Base-by-base conservation (phyloP, 1,284 basidiomycete species). In the Ustilago shanxiensis region DNA sequence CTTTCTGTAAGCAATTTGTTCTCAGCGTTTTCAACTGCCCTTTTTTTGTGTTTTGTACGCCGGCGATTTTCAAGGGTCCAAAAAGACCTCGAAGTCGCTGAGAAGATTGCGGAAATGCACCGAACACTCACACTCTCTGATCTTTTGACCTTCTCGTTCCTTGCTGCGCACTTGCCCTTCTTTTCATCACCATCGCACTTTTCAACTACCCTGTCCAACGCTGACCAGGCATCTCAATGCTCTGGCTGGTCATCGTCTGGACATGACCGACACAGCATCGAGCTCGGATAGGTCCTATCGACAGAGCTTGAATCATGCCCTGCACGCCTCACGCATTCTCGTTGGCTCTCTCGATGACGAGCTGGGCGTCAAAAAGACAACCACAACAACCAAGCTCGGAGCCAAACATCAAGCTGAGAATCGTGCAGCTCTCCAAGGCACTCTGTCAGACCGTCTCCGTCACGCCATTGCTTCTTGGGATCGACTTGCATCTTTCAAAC, bases 241-340 rank as follows among this genome's bases (percentile, higher is more conserved):
- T 9, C 61, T 45, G 51, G 22, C 11, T 16, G n/a, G 33, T 1
- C n/a, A 28, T 20, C 20, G 10, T 14, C 10, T 29, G 57, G 33
- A 26, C 56, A 72, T 72, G 70, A 56, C 60, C 52, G 52, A 66
- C 33, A 39, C 39, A 29, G 53, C 60, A 10, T 66, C 70, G 44
- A 54, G 62, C 54, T 66, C 61, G 2, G 63, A 66, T 41, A 28
- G 28, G 13, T 66, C 66, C 26, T 74, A 74, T 59, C 66, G 72
- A 29, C 72, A 70, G n/a, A 56, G 65, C 56, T 55, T 76, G 52
- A 67, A 63, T 47, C 47, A 53, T 10, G 60, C 65, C 22, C 53
- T 76, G 20, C 61, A 66, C 16, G 73, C 68, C 13, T 60, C 73
- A 16, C 60, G 73, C 60, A 72, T 72, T 29, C 64, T 74, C 47